Evolutionary conservation across 2,329 filamentous ascomycete species (phyloP), one percentile per base, ranked within the genome.

Genomic region (Metarhizium humberi): DNA sequence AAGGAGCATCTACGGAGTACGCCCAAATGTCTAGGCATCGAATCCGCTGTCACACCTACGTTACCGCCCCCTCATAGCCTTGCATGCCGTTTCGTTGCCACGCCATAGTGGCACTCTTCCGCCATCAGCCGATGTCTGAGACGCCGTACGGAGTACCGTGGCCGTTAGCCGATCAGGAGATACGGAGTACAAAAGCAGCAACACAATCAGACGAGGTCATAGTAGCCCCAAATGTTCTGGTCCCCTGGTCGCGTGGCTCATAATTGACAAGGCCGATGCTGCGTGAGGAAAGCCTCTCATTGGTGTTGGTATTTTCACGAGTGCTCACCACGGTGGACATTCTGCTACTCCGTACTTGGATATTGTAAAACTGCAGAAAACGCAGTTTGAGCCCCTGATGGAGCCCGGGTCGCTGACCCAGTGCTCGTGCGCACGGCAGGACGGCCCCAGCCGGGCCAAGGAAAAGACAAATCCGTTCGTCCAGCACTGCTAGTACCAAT

Each of bases 361-460:
- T 51, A 20, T 38, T 40, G 49, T 25, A 51, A 51, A 25, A 25
- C 49, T 29, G n/a, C 49, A 40, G 30, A 51, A 20, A 48, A 48
- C 45, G 45, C 49, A 25, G 36, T 51, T 51, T 51, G 49, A 51
- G 49, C 50, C 36, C 50, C 34, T 52, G 25, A 25, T 25, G 25
- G 25, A 10, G 34, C 34, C 34, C 38, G 30, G 34, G 48, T 34
- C 34, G 34, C 32, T 52, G 50, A 43, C 50, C 50, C 38, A 47
- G 16, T 47, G 51, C 51, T 47, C 42, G 42, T 53, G 51, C 51
- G 51, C 42, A 20, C 51, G 51, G 51, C 51, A 45, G 16, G 25
- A 36, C 51, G 51, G 51, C 38, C 20, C 42, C 42, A 36, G 51
- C 51, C 38, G 51, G 36, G 45, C 10, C 32, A 30, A 29, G 25